Conservation (phyloP, 257 asterid genomes). For the Solanum sitiens region DNA sequence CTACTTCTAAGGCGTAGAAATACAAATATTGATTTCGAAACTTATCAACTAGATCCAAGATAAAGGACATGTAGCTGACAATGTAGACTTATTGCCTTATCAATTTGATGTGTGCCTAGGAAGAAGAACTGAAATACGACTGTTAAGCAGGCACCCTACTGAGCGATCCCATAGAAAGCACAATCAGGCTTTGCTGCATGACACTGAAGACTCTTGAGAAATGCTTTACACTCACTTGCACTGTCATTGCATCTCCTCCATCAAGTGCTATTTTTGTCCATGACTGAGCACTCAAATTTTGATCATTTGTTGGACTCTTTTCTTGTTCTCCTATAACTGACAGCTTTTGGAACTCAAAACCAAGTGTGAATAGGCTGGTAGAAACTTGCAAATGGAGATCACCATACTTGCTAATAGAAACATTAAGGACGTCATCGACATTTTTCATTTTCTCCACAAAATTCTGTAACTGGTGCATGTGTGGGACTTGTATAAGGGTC, state of each 20-base stretch:
- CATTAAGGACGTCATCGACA: conserved; percentile 72
- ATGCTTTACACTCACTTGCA: conserved; percentile 81
- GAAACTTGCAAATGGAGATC: conserved; percentile 76
- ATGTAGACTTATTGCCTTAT: conserved; percentile 75
- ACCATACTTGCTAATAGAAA: conserved; percentile 63
- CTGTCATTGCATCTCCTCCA: conserved; percentile 74
- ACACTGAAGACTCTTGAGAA: conserved; percentile 71
- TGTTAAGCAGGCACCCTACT: conserved; percentile 58
- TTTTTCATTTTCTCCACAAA: conserved; percentile 79
- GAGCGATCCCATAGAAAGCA: conserved; percentile 70
- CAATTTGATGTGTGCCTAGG: conserved; percentile 69
- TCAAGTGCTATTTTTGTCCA: conserved; percentile 50
- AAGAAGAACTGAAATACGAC: conserved; percentile 84
- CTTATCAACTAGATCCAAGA: conserved; percentile 55
- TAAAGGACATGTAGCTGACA: conserved; percentile 90
- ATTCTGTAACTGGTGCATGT: conserved; percentile 41
- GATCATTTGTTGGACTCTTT: conserved; percentile 25
- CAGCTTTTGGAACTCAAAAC: conserved; percentile 69
- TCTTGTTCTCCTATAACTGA: conserved; percentile 66
- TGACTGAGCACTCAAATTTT: conserved; percentile 39
- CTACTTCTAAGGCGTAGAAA: not conserved
- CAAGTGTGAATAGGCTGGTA: conserved; percentile 51
- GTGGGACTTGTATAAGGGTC: conserved; percentile 56
- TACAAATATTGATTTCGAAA: not conserved
- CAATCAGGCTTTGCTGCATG: conserved; percentile 80